Evolutionary conservation across 2,329 filamentous ascomycete genomes (phyloP).

Genomic region (Monosporascus sp.): DNA sequence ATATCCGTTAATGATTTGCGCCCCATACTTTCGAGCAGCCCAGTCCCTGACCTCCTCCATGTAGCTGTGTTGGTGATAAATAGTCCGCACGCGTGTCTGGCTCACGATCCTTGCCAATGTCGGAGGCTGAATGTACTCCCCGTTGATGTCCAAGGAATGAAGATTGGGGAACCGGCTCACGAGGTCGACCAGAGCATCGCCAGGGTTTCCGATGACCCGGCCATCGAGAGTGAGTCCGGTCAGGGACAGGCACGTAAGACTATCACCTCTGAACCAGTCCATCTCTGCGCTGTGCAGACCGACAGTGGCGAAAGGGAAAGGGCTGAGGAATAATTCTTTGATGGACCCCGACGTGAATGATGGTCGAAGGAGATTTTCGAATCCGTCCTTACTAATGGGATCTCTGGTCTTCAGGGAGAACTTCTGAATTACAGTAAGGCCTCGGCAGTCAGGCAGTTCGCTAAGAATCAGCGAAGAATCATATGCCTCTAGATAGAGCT

Average conservation of each 20-base stretch:
- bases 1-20: conserved; percentile 9
- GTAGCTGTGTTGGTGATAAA: conserved; percentile 13
- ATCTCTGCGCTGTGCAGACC: neutral
- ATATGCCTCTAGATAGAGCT: neutral
- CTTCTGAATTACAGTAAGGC: neutral
- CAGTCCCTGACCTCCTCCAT: conserved; percentile 13
- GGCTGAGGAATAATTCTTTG: conserved; percentile 14
- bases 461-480: neutral
- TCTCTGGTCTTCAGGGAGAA: neutral
- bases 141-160: conserved; percentile 16
- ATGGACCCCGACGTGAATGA: conserved; percentile 18
- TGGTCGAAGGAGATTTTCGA: conserved; percentile 9
- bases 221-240: conserved; percentile 54
- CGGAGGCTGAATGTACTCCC: conserved; percentile 13
- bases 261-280: conserved; percentile 19
- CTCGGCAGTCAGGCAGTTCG: no score
- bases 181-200: conserved; percentile 12
- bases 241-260: conserved; percentile 18
- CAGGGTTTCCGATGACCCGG: conserved; percentile 3
- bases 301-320: conserved; percentile 5
- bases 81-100: conserved; percentile 13
- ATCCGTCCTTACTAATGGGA: neutral
- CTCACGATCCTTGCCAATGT: conserved; percentile 15
- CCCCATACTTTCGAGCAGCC: conserved; percentile 13
- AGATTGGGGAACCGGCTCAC: conserved; percentile 21